Evolutionary conservation across 2,329 filamentous ascomycete species (phyloP).

Genomic region (Alternaria conjuncta): DNA sequence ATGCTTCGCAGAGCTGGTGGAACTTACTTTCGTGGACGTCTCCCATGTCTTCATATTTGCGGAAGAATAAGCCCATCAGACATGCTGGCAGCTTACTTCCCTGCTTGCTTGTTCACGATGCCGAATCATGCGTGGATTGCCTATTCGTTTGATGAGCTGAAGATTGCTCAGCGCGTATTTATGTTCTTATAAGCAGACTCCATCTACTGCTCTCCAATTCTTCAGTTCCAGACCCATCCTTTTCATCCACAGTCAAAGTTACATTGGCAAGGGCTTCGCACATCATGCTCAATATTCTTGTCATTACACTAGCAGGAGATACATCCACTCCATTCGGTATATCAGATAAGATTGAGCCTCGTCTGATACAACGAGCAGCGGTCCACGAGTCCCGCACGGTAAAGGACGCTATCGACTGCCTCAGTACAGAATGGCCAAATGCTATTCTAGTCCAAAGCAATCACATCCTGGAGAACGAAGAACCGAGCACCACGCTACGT

Average conservation of each 20-base stretch:
- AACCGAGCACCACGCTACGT: not conserved
- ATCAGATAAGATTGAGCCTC: not conserved
- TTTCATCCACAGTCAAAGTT: not conserved
- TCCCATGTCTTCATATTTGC: not conserved
- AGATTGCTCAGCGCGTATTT: not conserved
- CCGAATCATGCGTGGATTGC: not conserved
- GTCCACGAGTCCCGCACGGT: not conserved
- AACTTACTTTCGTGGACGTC: not conserved
- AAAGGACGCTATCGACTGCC: not conserved
- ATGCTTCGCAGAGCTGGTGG: not conserved
- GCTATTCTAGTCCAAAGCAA: not conserved
- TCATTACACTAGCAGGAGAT: not conserved
- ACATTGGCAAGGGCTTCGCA: not conserved
- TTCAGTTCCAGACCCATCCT: not conserved
- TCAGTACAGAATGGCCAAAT: not conserved
- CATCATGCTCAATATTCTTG: not conserved
- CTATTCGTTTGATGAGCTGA: not conserved
- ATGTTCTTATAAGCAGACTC: not conserved
- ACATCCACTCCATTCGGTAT: not conserved
- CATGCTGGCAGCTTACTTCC: not conserved
- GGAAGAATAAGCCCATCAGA: not conserved
- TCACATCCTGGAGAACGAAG: not conserved
- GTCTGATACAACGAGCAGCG: not conserved
- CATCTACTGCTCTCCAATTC: not conserved
- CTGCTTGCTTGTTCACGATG: not conserved